Conservation (phyloP, 345 rosid genomes). For the Raphanus sativus region DNA sequence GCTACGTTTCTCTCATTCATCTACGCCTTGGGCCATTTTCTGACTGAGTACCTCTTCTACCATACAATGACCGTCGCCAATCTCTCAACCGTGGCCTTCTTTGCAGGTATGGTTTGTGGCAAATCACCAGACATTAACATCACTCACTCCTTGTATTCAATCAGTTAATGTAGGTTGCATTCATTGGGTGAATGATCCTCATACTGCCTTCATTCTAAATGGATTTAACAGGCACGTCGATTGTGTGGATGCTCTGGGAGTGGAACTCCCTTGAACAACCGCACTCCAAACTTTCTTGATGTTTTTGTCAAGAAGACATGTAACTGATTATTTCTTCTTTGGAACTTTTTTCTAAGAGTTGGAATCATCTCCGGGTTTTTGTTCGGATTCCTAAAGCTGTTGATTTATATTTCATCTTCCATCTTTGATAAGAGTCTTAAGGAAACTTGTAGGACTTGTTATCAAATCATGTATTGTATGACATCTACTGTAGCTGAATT, state of each 20-base stretch:
- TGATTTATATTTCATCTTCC: not conserved
- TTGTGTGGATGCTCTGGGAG: slow-evolving; percentile 82
- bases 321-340: not conserved
- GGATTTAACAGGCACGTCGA: slow-evolving; percentile 62
- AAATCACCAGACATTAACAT: not conserved
- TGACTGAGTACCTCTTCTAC: slow-evolving; percentile 76
- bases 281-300: slow-evolving; percentile 40
- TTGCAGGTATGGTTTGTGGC: slow-evolving; percentile 63
- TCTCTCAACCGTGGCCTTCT: slow-evolving; percentile 72
- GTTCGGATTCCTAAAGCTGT: not conserved
- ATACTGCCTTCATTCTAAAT: not conserved
- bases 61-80: slow-evolving; percentile 72
- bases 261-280: slow-evolving; percentile 61
- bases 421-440: not conserved
- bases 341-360: not conserved
- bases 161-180: not conserved
- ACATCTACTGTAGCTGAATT: slow-evolving; percentile 84
- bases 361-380: not conserved
- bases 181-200: slow-evolving; percentile 12
- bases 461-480: slow-evolving; percentile 72
- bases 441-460: not conserved
- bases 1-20: slow-evolving; percentile 84
- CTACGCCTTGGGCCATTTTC: slow-evolving; percentile 83
- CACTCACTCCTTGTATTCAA: slow-evolving; percentile 17
- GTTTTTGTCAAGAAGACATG: not conserved